Evolutionary conservation across 2,329 filamentous ascomycete species (phyloP).

Genomic region (Blastomyces gilchristii): DNA sequence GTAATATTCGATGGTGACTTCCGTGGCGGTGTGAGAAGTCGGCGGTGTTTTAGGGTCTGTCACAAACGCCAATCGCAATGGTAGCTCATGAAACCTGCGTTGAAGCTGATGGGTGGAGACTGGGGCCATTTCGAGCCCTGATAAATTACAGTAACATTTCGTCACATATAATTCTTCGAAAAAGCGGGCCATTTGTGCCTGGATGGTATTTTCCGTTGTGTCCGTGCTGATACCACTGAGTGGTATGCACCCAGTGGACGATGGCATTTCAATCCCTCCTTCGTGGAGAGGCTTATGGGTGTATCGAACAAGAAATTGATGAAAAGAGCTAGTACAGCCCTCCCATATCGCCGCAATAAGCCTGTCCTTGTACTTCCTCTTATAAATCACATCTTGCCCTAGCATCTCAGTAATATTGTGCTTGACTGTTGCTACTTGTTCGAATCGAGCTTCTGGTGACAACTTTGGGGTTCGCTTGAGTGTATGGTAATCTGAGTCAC

Average conservation of each 20-base stretch:
- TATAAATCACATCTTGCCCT: constrained; percentile 14
- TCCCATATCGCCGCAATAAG: constrained; percentile 19
- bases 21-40: constrained; percentile 19
- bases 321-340: constrained; percentile 19
- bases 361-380: constrained; percentile 10
- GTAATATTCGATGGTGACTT: constrained; percentile 20
- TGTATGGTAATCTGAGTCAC: constrained; percentile 12
- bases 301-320: constrained; percentile 22
- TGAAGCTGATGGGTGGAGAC: neutral
- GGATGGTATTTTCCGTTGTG: neutral
- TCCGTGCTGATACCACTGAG: neutral
- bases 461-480: neutral
- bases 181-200: neutral
- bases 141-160: neutral
- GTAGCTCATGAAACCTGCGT: constrained; percentile 18
- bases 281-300: neutral
- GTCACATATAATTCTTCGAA: neutral
- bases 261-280: neutral
- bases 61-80: constrained; percentile 24
- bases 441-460: too few species aligned
- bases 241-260: neutral
- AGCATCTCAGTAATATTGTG: constrained; percentile 9
- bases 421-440: neutral
- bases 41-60: constrained; percentile 13
- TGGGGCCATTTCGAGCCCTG: too few species aligned